phyloP scores from a whole-genome alignment of 495 filamentous ascomycete genomes.

The Tuber melanosporum region DNA sequence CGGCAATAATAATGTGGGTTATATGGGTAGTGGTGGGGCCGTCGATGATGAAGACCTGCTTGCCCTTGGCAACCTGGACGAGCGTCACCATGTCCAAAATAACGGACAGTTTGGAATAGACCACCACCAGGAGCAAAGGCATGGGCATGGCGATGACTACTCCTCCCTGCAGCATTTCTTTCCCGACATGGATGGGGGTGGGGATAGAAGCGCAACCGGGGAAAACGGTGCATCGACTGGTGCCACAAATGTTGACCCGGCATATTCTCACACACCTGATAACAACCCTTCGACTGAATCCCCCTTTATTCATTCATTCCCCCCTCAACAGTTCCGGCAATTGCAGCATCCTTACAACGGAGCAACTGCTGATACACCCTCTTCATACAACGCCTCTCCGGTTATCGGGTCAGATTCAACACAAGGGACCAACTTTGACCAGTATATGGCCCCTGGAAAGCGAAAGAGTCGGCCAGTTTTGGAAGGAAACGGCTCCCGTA shows the following conservation, averaged over 20 bases:
- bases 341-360: constrained; percentile 34
- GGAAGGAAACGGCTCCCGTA: constrained; percentile 36
- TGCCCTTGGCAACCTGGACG: constrained; percentile 26
- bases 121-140: constrained; percentile 29
- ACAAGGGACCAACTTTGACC: constrained; percentile 37
- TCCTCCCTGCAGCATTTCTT: constrained; percentile 29
- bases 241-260: constrained; percentile 44
- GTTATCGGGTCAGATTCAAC: constrained; percentile 39
- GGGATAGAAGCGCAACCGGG: constrained; percentile 21
- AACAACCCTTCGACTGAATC: constrained; percentile 58
- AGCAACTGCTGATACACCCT: constrained; percentile 37
- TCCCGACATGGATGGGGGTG: constrained; percentile 26
- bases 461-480: constrained; percentile 36
- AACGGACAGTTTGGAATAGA: constrained; percentile 30
- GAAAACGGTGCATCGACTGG: constrained; percentile 34
- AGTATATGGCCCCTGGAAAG: constrained; percentile 35
- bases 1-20: constrained; percentile 31
- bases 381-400: constrained; percentile 41
- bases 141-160: constrained; percentile 19
- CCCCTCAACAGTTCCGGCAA: constrained; percentile 53
- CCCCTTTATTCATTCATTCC: constrained; percentile 50
- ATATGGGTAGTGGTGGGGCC: constrained; percentile 20
- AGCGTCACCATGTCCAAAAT: constrained; percentile 24
- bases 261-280: constrained; percentile 67
- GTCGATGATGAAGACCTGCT: constrained; percentile 39